Percentiles rank a stretch among this genome's conserved stretches.
Conservation (phyloP, 2,329 filamentous ascomycete genomes). For the Aspergillus clavatus region DNA sequence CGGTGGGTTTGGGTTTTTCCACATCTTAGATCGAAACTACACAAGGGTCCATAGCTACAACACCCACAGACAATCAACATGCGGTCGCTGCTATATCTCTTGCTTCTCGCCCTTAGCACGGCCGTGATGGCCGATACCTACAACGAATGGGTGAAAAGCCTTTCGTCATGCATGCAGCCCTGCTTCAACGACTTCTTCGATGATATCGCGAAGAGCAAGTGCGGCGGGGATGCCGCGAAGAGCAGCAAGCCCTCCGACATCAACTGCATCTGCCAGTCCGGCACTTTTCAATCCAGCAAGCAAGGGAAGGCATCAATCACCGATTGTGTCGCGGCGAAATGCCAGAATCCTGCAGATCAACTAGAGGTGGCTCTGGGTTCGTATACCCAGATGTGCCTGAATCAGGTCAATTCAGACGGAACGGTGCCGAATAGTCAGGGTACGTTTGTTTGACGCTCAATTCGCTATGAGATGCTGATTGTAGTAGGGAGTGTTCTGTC, state of each 20-base stretch:
- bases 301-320: neutral
- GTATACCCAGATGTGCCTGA: neutral
- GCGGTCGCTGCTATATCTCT: neutral
- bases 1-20: too few species aligned
- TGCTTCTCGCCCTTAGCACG: neutral
- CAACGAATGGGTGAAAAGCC: conserved; percentile 43
- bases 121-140: conserved; percentile 3
- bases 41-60: conserved; percentile 2
- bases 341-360: neutral
- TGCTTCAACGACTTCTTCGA: neutral
- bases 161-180: neutral
- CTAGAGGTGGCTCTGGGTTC: neutral
- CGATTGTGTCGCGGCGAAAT: neutral
- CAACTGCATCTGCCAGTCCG: neutral
- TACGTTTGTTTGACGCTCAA: neutral
- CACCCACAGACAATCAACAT: neutral
- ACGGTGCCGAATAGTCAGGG: neutral
- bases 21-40: too few species aligned
- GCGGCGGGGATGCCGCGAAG: neutral
- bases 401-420: neutral
- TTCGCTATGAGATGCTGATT: neutral
- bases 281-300: neutral
- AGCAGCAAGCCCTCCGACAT: neutral
- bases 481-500: neutral
- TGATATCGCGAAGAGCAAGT: neutral